phyloP scores from a whole-genome alignment of 805 yeast genomes.

The Cyberlindnera bimundalis region DNA sequence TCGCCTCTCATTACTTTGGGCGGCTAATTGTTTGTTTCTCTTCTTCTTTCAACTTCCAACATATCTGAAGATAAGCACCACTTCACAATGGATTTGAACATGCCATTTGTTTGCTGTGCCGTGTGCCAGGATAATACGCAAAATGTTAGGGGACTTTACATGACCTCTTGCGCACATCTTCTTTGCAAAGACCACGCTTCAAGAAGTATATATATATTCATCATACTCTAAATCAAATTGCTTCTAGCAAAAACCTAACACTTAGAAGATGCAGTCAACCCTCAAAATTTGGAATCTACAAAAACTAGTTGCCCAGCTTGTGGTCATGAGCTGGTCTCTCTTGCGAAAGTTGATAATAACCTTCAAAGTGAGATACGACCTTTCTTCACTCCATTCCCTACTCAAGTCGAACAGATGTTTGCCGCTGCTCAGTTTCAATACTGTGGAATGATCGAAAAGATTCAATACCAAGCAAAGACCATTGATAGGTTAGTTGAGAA shows the following conservation, averaged over 20 bases:
- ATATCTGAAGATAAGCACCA: too few species aligned
- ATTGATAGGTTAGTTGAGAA: constrained; percentile 18
- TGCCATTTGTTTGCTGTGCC: constrained; percentile 32
- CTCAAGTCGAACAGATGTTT: constrained; percentile 24
- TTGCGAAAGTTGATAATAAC: constrained; percentile 17
- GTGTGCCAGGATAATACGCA: constrained; percentile 29
- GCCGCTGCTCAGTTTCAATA: constrained; percentile 26
- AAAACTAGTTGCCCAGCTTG: constrained; percentile 20
- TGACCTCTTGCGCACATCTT: constrained; percentile 39
- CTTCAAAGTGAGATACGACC: constrained; percentile 23
- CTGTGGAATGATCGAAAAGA: constrained; percentile 20
- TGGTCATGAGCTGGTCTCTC: constrained; percentile 16
- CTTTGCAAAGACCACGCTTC: constrained; percentile 33
- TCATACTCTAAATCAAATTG: too few species aligned
- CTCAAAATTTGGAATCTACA: constrained; percentile 6
- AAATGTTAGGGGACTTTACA: constrained; percentile 19
- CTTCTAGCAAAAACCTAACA: neutral
- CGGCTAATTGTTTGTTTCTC: too few species aligned
- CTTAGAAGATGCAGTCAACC: neutral
- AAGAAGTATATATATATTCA: too few species aligned
- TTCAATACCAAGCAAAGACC: constrained; percentile 16
- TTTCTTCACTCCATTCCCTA: constrained; percentile 24
- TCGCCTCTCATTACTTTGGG: too few species aligned
- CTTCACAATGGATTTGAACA: constrained; percentile 25
- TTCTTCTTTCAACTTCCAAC: too few species aligned